phyloP scores from a whole-genome alignment of 352 stramenopile species.

The Pythium aquatile region DNA sequence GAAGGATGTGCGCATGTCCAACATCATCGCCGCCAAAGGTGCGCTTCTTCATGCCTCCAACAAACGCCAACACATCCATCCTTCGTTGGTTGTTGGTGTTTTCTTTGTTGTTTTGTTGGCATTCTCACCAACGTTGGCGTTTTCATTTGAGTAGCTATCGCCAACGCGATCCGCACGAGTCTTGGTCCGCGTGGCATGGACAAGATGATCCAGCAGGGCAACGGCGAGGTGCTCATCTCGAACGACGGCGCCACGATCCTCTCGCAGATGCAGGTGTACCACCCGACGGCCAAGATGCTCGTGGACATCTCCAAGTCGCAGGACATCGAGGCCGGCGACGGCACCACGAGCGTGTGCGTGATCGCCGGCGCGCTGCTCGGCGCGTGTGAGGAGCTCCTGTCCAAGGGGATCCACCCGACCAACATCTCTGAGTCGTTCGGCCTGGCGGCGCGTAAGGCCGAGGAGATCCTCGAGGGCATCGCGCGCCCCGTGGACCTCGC shows the following conservation, averaged over 20 bases:
- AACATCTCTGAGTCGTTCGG: slow-evolving; percentile 97
- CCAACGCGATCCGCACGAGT: slow-evolving; percentile 97
- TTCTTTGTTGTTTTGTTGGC: background rate
- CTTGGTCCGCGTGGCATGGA: slow-evolving; percentile 98
- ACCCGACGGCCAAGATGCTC: slow-evolving; percentile 99
- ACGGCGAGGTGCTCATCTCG: slow-evolving; percentile 99
- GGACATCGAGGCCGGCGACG: slow-evolving; percentile 98
- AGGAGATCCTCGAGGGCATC: slow-evolving; percentile 90
- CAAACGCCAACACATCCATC: background rate
- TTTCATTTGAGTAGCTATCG: slow-evolving; percentile 77
- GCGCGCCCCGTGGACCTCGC: slow-evolving; percentile 91
- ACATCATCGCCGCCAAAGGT: slow-evolving; percentile 99
- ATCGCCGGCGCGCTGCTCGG: slow-evolving; percentile 98
- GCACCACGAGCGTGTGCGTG: slow-evolving; percentile 98
- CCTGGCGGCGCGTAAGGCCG: slow-evolving; percentile 84
- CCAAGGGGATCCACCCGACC: slow-evolving; percentile 98
- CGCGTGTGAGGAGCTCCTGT: slow-evolving; percentile 89
- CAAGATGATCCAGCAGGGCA: slow-evolving; percentile 98
- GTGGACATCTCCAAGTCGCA: slow-evolving; percentile 99
- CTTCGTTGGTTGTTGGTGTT: background rate
- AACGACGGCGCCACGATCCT: slow-evolving; percentile 99
- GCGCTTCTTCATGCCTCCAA: slow-evolving; percentile 3
- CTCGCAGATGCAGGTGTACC: slow-evolving; percentile 97
- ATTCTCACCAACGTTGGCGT: background rate
- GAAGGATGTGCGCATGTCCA: slow-evolving; percentile 98